These are phyloP conservation scores for Kluyveromyces lactis DNA, from an alignment of 805 yeast species.

Conservation along the genomic window DNA sequence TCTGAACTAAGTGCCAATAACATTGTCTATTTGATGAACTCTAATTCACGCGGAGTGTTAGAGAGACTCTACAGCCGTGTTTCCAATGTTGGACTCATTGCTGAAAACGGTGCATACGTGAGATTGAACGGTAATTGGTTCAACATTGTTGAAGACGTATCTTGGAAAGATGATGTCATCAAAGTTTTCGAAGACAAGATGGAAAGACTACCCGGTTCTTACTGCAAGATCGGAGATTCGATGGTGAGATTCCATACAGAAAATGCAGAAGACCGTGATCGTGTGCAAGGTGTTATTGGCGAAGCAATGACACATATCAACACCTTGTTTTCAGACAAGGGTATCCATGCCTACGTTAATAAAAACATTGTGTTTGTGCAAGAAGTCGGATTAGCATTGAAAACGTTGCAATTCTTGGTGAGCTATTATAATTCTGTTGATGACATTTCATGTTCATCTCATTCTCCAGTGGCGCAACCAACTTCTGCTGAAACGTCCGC, in stretches of 20 bases:
- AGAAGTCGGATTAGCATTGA: conserved; percentile 47
- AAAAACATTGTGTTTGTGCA: conserved; percentile 66
- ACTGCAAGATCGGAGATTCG: conserved; percentile 64
- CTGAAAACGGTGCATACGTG: conserved; percentile 84
- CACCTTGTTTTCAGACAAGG: conserved; percentile 54
- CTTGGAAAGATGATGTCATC: conserved; percentile 30
- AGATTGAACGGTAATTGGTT: conserved; percentile 53
- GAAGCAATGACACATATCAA: conserved; percentile 81
- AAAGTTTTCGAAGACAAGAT: conserved; percentile 32
- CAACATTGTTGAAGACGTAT: conserved; percentile 48
- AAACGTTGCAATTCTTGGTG: conserved; percentile 48
- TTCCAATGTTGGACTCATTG: conserved; percentile 70
- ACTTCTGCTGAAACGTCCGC: conserved; percentile 1
- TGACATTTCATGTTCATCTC: conserved; percentile 20
- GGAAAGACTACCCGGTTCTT: conserved; percentile 76
- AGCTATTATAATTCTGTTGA: conserved; percentile 28
- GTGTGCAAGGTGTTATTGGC: conserved; percentile 65
- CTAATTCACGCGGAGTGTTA: conserved; percentile 53
- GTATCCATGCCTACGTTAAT: conserved; percentile 71
- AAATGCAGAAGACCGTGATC: conserved; percentile 50
- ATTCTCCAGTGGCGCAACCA: conserved; percentile 14
- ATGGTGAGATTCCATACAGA: conserved; percentile 72
- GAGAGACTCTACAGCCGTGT: conserved; percentile 61
- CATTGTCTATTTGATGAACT: conserved; percentile 63
- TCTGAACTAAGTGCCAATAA: conserved; percentile 56